Conservation (phyloP, 2,329 filamentous ascomycete species). For the Colletotrichum tropicale region DNA sequence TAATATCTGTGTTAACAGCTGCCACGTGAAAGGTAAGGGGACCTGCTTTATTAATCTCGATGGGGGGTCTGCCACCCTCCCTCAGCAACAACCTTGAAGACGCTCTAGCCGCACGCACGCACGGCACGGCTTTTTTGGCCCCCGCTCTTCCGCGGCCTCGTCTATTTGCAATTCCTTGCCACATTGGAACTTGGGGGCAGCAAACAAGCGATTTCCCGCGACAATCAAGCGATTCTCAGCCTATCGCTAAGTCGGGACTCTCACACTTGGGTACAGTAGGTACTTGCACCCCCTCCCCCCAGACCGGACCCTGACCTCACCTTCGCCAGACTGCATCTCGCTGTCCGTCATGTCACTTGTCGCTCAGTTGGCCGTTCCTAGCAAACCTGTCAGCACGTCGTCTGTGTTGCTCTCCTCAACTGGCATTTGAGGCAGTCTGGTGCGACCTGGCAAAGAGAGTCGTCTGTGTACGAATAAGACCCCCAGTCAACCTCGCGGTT, state of each 20-base stretch:
- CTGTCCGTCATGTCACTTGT: background rate
- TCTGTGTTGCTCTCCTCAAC: background rate
- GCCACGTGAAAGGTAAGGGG: background rate
- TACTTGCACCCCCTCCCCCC: background rate
- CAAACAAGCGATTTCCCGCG: constrained; percentile 22
- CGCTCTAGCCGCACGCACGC: constrained; percentile 11
- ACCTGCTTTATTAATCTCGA: background rate
- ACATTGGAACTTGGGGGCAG: constrained; percentile 20
- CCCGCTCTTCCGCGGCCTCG: constrained; percentile 15
- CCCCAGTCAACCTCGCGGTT: constrained; percentile 7
- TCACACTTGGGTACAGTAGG: background rate
- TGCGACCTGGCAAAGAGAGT: background rate
- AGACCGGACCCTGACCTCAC: background rate
- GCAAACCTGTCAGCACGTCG: background rate
- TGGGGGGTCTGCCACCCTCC: background rate
- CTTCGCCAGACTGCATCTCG: constrained; percentile 1
- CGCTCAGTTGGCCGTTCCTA: background rate
- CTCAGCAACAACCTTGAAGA: background rate
- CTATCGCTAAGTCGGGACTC: constrained; percentile 1
- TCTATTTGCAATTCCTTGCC: constrained; percentile 2
- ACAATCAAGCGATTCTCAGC: background rate
- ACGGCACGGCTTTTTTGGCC: constrained; percentile 22
- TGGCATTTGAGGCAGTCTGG: background rate
- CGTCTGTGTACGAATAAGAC: background rate
- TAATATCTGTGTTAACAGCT: background rate